Evolutionary conservation across 2,329 filamentous ascomycete species (phyloP).

Genomic region (Epicoccum sorghinum): DNA sequence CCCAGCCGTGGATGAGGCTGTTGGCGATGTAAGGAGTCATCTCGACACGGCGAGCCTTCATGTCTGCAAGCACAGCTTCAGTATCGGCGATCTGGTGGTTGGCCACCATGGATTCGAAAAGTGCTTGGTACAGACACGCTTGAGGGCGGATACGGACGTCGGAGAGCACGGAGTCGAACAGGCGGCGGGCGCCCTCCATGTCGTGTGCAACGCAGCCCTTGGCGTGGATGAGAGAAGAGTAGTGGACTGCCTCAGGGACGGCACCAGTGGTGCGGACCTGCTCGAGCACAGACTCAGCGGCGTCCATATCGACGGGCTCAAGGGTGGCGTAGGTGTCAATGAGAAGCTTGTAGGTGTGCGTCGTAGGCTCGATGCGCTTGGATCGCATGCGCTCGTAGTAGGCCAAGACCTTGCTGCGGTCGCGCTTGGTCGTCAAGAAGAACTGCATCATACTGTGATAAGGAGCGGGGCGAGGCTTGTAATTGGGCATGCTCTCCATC

Average conservation of each 20-base stretch:
- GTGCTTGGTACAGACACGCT: slow-evolving; percentile 89
- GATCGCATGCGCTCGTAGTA: slow-evolving; percentile 96
- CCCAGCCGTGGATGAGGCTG: slow-evolving; percentile 97
- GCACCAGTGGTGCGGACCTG: slow-evolving; percentile 77
- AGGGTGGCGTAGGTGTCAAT: slow-evolving; percentile 95
- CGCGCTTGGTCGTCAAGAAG: slow-evolving; percentile 96
- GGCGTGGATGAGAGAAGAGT: slow-evolving; percentile 92
- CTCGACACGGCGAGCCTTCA: slow-evolving; percentile 75
- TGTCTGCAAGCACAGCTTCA: slow-evolving; percentile 73
- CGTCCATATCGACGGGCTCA: slow-evolving; percentile 86
- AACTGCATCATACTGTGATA: slow-evolving; percentile 99
- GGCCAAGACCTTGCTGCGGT: slow-evolving; percentile 88
- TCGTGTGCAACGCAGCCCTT: slow-evolving; percentile 94
- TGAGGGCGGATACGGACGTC: slow-evolving; percentile 72
- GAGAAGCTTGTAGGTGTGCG: slow-evolving; percentile 96
- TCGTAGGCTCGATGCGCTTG: slow-evolving; percentile 85
- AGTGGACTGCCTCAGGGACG: slow-evolving; percentile 89
- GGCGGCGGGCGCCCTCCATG: slow-evolving; percentile 77
- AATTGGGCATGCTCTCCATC: slow-evolving; percentile 99
- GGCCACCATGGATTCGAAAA: slow-evolving; percentile 97
- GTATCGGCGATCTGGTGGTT: slow-evolving; percentile 81
- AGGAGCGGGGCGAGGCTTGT: slow-evolving; percentile 94
- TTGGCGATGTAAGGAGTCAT: slow-evolving; percentile 98
- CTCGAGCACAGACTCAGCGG: slow-evolving; percentile 82
- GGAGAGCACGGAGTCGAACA: slow-evolving; percentile 81